Percentiles rank a stretch among this genome's conserved stretches.
Conservation (phyloP, 2,329 filamentous ascomycete species). For the Venturia oleaginea region DNA sequence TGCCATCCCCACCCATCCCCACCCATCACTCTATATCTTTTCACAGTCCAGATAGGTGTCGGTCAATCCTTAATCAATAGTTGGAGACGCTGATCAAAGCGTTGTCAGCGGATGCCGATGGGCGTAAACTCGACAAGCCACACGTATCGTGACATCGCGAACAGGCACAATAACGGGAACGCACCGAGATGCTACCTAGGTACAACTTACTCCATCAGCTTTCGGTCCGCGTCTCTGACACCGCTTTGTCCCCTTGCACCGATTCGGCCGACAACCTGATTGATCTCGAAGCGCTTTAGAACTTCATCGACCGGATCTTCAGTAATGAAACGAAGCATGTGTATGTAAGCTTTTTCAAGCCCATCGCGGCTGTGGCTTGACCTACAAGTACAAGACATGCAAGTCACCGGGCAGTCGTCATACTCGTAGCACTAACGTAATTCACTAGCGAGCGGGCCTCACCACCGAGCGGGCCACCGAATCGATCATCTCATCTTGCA, state of each 20-base stretch:
- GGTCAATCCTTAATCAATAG: not conserved
- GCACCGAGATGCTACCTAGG: not conserved
- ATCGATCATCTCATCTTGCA: too few relatives aligned
- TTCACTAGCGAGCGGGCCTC: too few relatives aligned
- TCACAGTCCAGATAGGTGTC: not conserved
- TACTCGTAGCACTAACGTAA: too few relatives aligned
- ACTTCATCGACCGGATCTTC: constrained; percentile 42
- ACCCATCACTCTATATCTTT: not conserved
- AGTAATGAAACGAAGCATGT: constrained; percentile 43
- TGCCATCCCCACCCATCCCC: not conserved
- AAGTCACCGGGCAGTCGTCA: too few relatives aligned
- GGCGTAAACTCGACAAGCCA: not conserved
- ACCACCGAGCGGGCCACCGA: too few relatives aligned
- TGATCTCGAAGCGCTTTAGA: constrained; percentile 31
- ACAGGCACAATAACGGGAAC: not conserved
- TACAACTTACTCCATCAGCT: constrained; percentile 52
- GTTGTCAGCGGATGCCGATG: not conserved
- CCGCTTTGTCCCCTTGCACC: constrained; percentile 48
- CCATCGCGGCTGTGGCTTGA: too few relatives aligned
- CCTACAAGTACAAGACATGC: too few relatives aligned
- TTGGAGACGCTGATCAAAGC: not conserved
- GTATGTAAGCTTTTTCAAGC: not conserved
- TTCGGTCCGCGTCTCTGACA: constrained; percentile 52
- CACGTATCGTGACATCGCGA: not conserved
- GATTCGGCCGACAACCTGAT: constrained; percentile 39